phyloP scores from a whole-genome alignment of 2,329 filamentous ascomycete genomes.

The Fusarium liriodendri region DNA sequence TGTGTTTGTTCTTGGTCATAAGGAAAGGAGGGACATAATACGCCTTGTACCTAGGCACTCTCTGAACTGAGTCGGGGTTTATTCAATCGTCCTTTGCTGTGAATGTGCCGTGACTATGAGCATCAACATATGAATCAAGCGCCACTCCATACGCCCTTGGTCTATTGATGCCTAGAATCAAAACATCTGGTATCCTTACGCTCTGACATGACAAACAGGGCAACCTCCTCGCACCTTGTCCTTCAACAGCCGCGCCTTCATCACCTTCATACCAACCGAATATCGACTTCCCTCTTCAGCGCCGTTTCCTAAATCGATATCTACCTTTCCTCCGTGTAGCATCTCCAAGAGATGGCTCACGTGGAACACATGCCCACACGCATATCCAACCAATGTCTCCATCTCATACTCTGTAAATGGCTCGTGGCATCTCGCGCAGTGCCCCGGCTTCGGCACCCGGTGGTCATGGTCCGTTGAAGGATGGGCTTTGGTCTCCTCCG shows the following conservation, averaged over 20 bases:
- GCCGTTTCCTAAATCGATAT: slow-evolving; percentile 59
- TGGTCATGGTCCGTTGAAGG: slow-evolving; percentile 44
- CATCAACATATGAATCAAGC: slow-evolving; percentile 9
- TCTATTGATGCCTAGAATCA: slow-evolving; percentile 16
- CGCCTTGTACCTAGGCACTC: slow-evolving; percentile 42
- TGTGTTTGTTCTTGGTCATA: slow-evolving; percentile 27
- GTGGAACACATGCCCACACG: slow-evolving; percentile 86
- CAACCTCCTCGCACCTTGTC: slow-evolving; percentile 76
- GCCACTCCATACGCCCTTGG: slow-evolving; percentile 24
- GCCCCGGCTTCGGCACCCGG: slow-evolving; percentile 58
- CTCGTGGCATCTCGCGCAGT: slow-evolving; percentile 69
- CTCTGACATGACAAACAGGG: slow-evolving; percentile 62
- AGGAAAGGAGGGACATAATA: slow-evolving; percentile 38
- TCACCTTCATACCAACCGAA: slow-evolving; percentile 88
- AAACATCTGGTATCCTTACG: slow-evolving; percentile 27
- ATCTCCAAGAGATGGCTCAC: slow-evolving; percentile 74
- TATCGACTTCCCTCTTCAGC: slow-evolving; percentile 61
- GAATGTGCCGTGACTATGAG: neutral
- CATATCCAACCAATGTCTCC: slow-evolving; percentile 82
- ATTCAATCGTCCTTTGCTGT: slow-evolving; percentile 11
- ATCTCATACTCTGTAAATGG: slow-evolving; percentile 70
- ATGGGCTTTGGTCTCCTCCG: slow-evolving; percentile 29
- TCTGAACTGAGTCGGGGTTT: slow-evolving; percentile 32
- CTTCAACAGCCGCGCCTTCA: slow-evolving; percentile 81
- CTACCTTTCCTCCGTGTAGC: slow-evolving; percentile 58